Percentiles rank a stretch among this genome's conserved stretches.
Conservation (phyloP, 768 basidiomycete genomes). For the Pholiota conissans region DNA sequence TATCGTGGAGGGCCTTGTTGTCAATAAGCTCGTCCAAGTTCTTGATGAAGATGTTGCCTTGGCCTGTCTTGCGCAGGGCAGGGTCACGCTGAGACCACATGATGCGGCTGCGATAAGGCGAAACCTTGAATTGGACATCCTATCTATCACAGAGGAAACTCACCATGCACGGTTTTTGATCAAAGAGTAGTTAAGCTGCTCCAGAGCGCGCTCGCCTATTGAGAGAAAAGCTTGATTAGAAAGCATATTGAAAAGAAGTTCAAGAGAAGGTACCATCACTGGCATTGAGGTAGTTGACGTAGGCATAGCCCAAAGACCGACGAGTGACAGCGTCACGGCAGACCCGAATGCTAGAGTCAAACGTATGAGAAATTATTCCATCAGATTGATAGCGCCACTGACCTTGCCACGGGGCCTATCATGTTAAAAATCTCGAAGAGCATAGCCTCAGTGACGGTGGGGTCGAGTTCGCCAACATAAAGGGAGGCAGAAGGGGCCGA, state of each 20-base stretch:
- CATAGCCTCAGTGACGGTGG: constrained; percentile 98
- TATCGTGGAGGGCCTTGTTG: constrained; percentile 99
- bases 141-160: constrained; percentile 23
- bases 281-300: constrained; percentile 98
- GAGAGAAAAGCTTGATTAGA: neutral
- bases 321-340: constrained; percentile 99
- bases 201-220: constrained; percentile 93
- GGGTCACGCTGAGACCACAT: constrained; percentile 99
- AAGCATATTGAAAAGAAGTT: neutral
- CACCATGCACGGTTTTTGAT: constrained; percentile 98
- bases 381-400: constrained; percentile 26
- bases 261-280: constrained; percentile 69
- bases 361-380: constrained; percentile 11
- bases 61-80: constrained; percentile 97
- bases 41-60: constrained; percentile 99
- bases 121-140: constrained; percentile 6
- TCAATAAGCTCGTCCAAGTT: constrained; percentile 97
- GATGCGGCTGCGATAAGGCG: constrained; percentile 70
- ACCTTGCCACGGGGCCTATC: constrained; percentile 99
- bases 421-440: constrained; percentile 99
- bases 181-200: constrained; percentile 98
- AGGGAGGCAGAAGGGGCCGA: constrained; percentile 88
- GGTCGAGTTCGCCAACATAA: constrained; percentile 98
- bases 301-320: constrained; percentile 98
- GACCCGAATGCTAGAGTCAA: constrained; percentile 81